Percentiles rank a stretch among this genome's conserved stretches.
These are phyloP conservation scores for Terfezia claveryi DNA, from an alignment of 495 filamentous ascomycete species.

Conservation along the genomic window DNA sequence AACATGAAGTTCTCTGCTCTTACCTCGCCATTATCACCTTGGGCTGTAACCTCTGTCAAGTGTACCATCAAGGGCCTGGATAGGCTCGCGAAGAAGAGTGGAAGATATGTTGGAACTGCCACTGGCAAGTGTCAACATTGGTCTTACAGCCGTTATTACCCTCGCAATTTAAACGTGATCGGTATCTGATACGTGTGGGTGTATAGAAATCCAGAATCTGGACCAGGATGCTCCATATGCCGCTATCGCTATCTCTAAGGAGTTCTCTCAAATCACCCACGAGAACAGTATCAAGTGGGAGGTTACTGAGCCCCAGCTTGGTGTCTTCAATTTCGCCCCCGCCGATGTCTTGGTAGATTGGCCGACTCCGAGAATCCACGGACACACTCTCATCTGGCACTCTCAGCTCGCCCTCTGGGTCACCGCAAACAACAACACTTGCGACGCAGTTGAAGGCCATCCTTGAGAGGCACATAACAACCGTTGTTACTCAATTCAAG, in stretches of 20 bases:
- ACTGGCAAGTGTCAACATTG: constrained; percentile 13
- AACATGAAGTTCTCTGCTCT: background rate
- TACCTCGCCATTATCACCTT: constrained; percentile 5
- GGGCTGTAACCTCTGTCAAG: constrained; percentile 13
- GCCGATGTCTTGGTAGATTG: constrained; percentile 30
- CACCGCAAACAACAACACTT: constrained; percentile 15
- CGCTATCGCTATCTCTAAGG: constrained; percentile 20
- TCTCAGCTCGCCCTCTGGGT: constrained; percentile 28
- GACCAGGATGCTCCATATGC: background rate
- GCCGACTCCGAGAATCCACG: too few species aligned
- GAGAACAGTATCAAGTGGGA: constrained; percentile 39
- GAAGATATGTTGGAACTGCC: constrained; percentile 37
- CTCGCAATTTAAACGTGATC: constrained; percentile 9
- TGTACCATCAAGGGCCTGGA: constrained; percentile 25
- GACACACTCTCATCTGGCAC: constrained; percentile 43
- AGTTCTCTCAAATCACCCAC: constrained; percentile 38
- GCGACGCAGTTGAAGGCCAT: constrained; percentile 29
- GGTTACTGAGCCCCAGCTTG: constrained; percentile 27
- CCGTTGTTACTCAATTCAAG: constrained; percentile 32
- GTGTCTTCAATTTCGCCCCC: constrained; percentile 28
- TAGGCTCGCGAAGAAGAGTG: constrained; percentile 28
- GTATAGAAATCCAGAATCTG: background rate
- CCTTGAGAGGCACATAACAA: constrained; percentile 30
- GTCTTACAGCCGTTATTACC: background rate
- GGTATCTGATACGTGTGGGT: constrained; percentile 26